These are phyloP conservation scores for Solanum dulcamara DNA, from an alignment of 257 asterid genomes.

Conservation along the genomic window DNA sequence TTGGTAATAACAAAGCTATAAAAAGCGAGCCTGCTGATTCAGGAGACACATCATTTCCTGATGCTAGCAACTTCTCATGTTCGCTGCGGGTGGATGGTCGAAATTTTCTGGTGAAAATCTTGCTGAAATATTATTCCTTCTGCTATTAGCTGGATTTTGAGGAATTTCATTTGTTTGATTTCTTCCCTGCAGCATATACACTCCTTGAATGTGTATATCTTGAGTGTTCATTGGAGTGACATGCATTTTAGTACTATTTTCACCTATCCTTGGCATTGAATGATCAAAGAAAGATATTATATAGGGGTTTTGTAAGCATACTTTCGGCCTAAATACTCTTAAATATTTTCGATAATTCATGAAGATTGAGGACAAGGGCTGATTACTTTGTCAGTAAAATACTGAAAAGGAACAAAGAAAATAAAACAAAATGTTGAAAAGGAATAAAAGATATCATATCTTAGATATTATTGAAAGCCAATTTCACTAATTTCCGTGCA, in stretches of 20 bases:
- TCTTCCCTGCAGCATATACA: neutral
- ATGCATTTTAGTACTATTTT: neutral
- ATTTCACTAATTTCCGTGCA: neutral
- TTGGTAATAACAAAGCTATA: neutral
- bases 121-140: neutral
- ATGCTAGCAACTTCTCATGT: neutral
- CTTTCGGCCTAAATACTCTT: neutral
- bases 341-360: neutral
- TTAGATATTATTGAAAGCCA: neutral
- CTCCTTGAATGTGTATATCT: neutral
- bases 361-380: neutral
- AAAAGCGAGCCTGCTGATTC: slow-evolving; percentile 11
- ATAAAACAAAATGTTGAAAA: neutral
- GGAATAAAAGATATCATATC: neutral
- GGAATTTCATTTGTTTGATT: neutral
- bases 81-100: slow-evolving; percentile 3
- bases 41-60: neutral
- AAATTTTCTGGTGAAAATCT: slow-evolving; percentile 13
- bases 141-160: neutral
- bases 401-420: too few relatives aligned
- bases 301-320: neutral
- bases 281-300: neutral
- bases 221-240: neutral
- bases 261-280: neutral
- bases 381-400: neutral